Evolutionary conservation across 2,329 filamentous ascomycete genomes (phyloP), one percentile per base, ranked within the genome.

Genomic region (Talaromyces pinophilus): DNA sequence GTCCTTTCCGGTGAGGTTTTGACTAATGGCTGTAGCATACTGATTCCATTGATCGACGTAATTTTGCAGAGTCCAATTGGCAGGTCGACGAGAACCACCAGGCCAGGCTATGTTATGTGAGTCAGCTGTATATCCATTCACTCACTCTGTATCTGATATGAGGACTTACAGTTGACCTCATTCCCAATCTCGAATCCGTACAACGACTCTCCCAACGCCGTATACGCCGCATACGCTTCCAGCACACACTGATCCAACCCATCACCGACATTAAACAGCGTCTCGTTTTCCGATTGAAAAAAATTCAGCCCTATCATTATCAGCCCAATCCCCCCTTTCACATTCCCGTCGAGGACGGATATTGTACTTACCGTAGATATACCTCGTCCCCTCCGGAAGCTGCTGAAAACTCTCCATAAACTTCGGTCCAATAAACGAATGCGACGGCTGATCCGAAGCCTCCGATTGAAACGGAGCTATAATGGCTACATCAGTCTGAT

Each of bases 151-250:
- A 8, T n/a, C 17, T 11, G 48, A 52, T 17, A 7, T 19, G 15
- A 17, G 30, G 30, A 28, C 5, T 61, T 35, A 61, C n/a, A 44
- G 6, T 61, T 30, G 8, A 48, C 25, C 48, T 46, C 15, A 61
- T 61, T 61, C 38, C 57, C 59, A 61, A 46, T 61, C 22, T 61
- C 40, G 5, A 61, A 48, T 19, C 40, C 35, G 40, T 59, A 19
- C n/a, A 59, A 40, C 11, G n/a, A 59, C 0, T 25, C 17, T 7
- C 54, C 33, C 54, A 59, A 25, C 6, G n/a, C 8, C 54, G 33
- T 42, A 25, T 42, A 59, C 33, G 33, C 33, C 19, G n/a, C 35
- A 25, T 59, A 15, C 19, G 33, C n/a, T n/a, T 59, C 33, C 6
- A 25, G 4, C 5, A 42, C 19, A 25, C 54, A 6, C 28, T 59